Conservation (phyloP, 768 basidiomycete species). For the Daedalea quercina region DNA sequence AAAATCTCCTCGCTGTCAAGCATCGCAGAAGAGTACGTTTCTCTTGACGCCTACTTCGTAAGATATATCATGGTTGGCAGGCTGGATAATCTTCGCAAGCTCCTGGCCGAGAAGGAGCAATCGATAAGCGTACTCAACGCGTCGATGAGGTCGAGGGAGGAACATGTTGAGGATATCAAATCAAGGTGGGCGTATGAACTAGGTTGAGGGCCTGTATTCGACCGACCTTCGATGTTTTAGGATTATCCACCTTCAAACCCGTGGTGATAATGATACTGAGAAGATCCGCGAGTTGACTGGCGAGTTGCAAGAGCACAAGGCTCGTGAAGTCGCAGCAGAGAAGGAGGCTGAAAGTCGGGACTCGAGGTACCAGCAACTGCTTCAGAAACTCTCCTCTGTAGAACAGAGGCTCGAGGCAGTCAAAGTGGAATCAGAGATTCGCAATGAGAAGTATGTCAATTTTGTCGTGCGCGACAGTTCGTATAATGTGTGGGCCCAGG, state of each 20-base stretch:
- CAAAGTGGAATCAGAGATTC: slow-evolving; percentile 3
- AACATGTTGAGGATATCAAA: slow-evolving; percentile 3
- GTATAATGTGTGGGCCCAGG: slow-evolving; percentile 3
- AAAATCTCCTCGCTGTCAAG: slow-evolving; percentile 4
- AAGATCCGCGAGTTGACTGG: slow-evolving; percentile 5
- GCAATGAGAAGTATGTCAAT: slow-evolving; percentile 13
- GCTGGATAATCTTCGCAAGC: background rate
- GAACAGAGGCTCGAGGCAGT: background rate
- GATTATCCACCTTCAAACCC: background rate
- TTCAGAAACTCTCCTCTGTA: background rate
- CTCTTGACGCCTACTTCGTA: background rate
- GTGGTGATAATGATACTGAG: background rate
- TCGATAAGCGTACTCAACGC: slow-evolving; percentile 1
- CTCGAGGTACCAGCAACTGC: background rate
- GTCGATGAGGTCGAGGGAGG: slow-evolving; percentile 1
- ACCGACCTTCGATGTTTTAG: background rate
- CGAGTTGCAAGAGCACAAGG: slow-evolving; percentile 5
- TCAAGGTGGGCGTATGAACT: background rate
- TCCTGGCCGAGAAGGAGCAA: background rate
- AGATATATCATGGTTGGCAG: background rate
- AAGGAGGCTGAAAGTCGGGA: background rate
- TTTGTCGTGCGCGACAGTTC: background rate
- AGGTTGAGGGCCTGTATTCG: background rate
- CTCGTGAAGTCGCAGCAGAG: slow-evolving; percentile 5
- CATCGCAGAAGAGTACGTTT: slow-evolving; percentile 9